Percentiles rank a stretch among this genome's conserved stretches.
These are phyloP conservation scores for Penicillium sp. DNA, from an alignment of 2,329 filamentous ascomycete species.

Conservation along the genomic window DNA sequence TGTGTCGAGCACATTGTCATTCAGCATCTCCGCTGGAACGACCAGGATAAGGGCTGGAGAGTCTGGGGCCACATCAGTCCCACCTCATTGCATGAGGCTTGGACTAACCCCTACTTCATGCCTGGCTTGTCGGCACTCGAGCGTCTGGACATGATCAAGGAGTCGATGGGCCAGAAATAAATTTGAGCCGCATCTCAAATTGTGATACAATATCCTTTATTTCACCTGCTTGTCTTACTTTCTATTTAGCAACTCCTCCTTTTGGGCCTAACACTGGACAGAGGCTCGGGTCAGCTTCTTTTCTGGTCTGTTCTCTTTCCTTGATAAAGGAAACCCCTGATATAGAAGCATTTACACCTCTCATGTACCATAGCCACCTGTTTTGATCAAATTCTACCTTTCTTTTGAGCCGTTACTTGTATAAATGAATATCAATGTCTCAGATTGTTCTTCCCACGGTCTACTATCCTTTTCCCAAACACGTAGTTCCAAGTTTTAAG, in stretches of 20 bases:
- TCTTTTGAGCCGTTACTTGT: conserved; percentile 1
- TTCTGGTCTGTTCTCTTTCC: not conserved
- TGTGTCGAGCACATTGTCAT: conserved; percentile 53
- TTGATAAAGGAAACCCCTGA: not conserved
- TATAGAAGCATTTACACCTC: conserved; percentile 8
- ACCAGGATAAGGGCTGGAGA: conserved; percentile 48
- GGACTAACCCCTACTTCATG: conserved; percentile 37
- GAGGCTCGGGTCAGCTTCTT: not conserved
- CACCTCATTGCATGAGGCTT: conserved; percentile 42
- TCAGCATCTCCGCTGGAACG: conserved; percentile 46
- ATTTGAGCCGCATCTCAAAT: not conserved
- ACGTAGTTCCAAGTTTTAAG: not conserved
- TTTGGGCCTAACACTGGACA: not conserved
- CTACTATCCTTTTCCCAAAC: not conserved
- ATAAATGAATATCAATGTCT: conserved; percentile 10
- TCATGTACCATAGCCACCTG: conserved; percentile 16
- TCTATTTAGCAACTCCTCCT: not conserved
- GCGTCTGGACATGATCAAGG: conserved; percentile 35
- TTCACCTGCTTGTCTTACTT: not conserved
- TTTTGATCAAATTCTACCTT: conserved; percentile 7
- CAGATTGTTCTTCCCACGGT: not conserved
- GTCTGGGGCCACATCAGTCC: conserved; percentile 52
- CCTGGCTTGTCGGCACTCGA: conserved; percentile 37
- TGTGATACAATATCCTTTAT: not conserved
- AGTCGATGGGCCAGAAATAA: conserved; percentile 15